Conservation (phyloP, 2,329 filamentous ascomycete species). For the Stylonectria norvegica region DNA sequence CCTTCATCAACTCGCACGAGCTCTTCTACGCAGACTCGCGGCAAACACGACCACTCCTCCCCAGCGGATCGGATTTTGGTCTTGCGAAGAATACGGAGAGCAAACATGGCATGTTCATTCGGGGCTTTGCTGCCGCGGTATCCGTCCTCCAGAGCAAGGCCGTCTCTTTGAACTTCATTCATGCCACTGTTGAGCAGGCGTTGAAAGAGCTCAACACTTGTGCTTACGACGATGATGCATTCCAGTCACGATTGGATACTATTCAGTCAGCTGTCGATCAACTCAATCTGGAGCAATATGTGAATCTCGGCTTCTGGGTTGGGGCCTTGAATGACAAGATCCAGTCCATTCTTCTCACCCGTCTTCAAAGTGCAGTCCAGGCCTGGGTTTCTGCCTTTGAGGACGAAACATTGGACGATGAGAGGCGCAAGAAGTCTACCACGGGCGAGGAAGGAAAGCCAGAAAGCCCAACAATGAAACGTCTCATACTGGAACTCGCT, state of each 20-base stretch:
- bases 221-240: constrained; percentile 73
- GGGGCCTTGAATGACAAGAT: constrained; percentile 81
- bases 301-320: constrained; percentile 91
- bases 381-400: constrained; percentile 87
- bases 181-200: constrained; percentile 77
- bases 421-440: constrained; percentile 48
- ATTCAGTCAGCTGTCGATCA: constrained; percentile 95
- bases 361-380: constrained; percentile 78
- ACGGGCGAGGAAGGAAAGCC: constrained; percentile 46
- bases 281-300: constrained; percentile 92
- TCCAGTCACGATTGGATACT: constrained; percentile 74
- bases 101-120: constrained; percentile 94
- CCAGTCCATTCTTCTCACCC: constrained; percentile 72
- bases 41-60: constrained; percentile 44
- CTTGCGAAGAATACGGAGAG: constrained; percentile 65
- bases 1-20: constrained; percentile 95
- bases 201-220: constrained; percentile 81
- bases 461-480: constrained; percentile 63
- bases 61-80: constrained; percentile 39
- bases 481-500: constrained; percentile 83
- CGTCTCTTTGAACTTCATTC: constrained; percentile 70
- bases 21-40: constrained; percentile 59
- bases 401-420: constrained; percentile 53
- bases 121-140: constrained; percentile 84
- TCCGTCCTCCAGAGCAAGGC: constrained; percentile 88